Base-by-base conservation (phyloP, 2,329 filamentous ascomycete genomes). In the Ambrosiella cleistominuta region DNA sequence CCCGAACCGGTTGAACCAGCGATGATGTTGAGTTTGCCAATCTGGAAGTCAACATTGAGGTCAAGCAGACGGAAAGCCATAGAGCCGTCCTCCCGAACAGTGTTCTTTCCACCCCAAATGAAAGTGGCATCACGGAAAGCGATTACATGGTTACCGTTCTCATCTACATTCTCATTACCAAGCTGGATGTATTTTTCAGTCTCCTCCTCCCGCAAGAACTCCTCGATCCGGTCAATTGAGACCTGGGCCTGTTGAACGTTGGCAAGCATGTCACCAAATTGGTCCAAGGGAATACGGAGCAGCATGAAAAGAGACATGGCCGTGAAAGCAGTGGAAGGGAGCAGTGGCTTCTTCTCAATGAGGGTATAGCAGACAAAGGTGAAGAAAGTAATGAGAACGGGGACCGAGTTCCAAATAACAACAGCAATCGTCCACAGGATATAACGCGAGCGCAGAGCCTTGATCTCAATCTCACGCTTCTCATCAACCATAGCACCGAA, bases 211-310 rank as follows among this genome's bases (percentile, higher is more conserved):
- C 78, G 83, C 47, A 98, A 71, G 65, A 96, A 98, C 64, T 95
- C 86, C 66, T 98, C 91, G 7, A 98, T 88, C 74, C 93, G 90
- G 66, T 96, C 90, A 56, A 98, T 83, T 0, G 93, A 98, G 17
- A 98, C 91, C 72, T 95, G 95, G 27, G 90, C 88, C 70, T 98
- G 93, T 71, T 96, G 89, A 3, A 98, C 90, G 71, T 97, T 93
- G 9, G 93, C 93, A 66, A 97, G 85, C 93, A 98, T 98, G 70
- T 98, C 93, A 55, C 93, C 93, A 57, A 98, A 78, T 71, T 97
- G 91, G 68, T 98, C 93, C 51, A 98, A 75, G 3, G 93, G 93
- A 57, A 96, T 87, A 53, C 93, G 84, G 12, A 98, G 81, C 45
- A 98, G 81, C 68, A 90, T 90, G 69, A 98, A 98, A 63, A 98